phyloP scores from a whole-genome alignment of 805 yeast genomes.

The Candida ovalis region DNA sequence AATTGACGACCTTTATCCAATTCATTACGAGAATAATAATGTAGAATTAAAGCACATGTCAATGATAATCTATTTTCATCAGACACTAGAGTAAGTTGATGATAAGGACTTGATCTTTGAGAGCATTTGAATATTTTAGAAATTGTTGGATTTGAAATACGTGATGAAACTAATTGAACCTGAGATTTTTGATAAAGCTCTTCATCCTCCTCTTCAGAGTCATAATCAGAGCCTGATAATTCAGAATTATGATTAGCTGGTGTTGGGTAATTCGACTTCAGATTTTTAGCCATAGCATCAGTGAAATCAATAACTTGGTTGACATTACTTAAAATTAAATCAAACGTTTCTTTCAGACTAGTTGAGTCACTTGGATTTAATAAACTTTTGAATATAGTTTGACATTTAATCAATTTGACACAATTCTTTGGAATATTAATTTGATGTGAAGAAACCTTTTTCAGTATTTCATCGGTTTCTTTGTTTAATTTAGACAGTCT shows the following conservation, averaged over 20 bases:
- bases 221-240: constrained; percentile 3
- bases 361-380: constrained; percentile 21
- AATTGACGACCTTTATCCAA: constrained; percentile 19
- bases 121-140: constrained; percentile 14
- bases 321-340: constrained; percentile 21
- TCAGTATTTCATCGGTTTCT: constrained; percentile 8
- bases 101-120: constrained; percentile 8
- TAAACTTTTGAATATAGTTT: constrained; percentile 26
- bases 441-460: constrained; percentile 12
- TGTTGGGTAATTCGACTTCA: background rate
- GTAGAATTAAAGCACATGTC: constrained; percentile 28
- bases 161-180: background rate
- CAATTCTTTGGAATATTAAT: constrained; percentile 24
- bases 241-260: background rate
- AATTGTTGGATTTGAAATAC: constrained; percentile 9
- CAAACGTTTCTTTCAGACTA: constrained; percentile 22
- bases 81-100: constrained; percentile 17
- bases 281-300: constrained; percentile 8
- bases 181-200: background rate
- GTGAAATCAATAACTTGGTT: constrained; percentile 19
- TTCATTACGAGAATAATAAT: constrained; percentile 24
- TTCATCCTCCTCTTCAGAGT: constrained; percentile 6
- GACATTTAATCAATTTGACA: constrained; percentile 25
- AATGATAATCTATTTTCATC: constrained; percentile 30
- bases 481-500: constrained; percentile 3